Conservation (phyloP, 441 rosid genomes). For the Isatis lusitanica region DNA sequence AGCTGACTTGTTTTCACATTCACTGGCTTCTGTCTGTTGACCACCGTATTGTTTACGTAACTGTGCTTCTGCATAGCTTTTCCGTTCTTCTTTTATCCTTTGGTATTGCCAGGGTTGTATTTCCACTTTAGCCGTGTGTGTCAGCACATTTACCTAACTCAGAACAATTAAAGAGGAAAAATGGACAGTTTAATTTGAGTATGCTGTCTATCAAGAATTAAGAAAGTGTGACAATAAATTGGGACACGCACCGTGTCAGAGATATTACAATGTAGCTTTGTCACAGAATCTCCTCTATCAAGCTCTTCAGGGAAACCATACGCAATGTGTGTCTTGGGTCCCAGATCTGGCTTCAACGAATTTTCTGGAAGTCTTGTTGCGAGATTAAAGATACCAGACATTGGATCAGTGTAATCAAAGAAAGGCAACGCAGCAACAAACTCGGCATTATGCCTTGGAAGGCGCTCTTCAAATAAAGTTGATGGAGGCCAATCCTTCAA, state of each 20-base stretch:
- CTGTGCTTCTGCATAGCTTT: constrained; percentile 4
- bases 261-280: constrained; percentile 88
- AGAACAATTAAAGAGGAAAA: too few relatives aligned
- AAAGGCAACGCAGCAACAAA: constrained; percentile 80
- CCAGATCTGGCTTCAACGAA: constrained; percentile 81
- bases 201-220: background rate
- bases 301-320: constrained; percentile 76
- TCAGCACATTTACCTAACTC: constrained; percentile 79
- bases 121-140: constrained; percentile 59
- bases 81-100: constrained; percentile 38
- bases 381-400: constrained; percentile 72
- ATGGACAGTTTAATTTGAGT: background rate
- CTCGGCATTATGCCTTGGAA: constrained; percentile 91
- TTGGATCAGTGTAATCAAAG: constrained; percentile 76
- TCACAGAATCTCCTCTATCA: constrained; percentile 85
- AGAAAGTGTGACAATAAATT: background rate
- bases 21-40: constrained; percentile 9
- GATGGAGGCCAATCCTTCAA: constrained; percentile 97
- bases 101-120: constrained; percentile 42
- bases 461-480: constrained; percentile 68
- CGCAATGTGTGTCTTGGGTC: constrained; percentile 93
- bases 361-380: constrained; percentile 69
- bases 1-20: constrained; percentile 18
- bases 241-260: constrained; percentile 75
- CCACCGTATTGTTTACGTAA: background rate